phyloP scores from a whole-genome alignment of 2,329 filamentous ascomycete species.

The Penicillium sp. region DNA sequence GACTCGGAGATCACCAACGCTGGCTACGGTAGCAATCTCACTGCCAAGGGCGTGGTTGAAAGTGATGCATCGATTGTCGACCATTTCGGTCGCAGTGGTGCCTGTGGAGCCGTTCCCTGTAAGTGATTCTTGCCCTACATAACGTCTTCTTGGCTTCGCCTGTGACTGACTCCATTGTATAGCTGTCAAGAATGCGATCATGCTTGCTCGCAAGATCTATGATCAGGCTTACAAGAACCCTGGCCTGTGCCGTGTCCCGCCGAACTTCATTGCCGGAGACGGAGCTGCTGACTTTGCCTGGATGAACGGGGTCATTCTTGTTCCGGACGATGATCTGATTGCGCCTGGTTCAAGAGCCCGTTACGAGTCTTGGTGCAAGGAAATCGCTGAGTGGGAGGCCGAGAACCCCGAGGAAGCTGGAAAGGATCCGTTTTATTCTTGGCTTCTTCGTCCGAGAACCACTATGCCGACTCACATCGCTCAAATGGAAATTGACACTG shows the following conservation, averaged over 20 bases:
- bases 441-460: conserved; percentile 33
- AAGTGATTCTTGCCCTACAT: conserved; percentile 52
- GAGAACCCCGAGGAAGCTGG: conserved; percentile 64
- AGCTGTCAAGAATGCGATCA: conserved; percentile 85
- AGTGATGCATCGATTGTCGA: conserved; percentile 95
- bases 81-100: conserved; percentile 87
- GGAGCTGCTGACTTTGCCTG: conserved; percentile 87
- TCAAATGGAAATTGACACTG: neutral
- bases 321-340: conserved; percentile 78
- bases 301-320: conserved; percentile 74
- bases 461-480: conserved; percentile 28
- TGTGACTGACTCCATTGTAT: conserved; percentile 15
- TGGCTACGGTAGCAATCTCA: conserved; percentile 92
- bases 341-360: conserved; percentile 79
- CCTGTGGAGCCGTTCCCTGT: conserved; percentile 90
- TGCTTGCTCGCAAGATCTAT: conserved; percentile 80
- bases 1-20: conserved; percentile 96
- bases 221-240: conserved; percentile 76
- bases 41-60: conserved; percentile 88
- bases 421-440: conserved; percentile 45
- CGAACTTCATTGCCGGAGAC: conserved; percentile 85
- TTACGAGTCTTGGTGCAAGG: conserved; percentile 76
- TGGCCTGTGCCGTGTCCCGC: conserved; percentile 86
- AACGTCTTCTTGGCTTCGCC: conserved; percentile 10
- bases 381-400: conserved; percentile 21